Conservation (phyloP, 202 grass and related monocot species). For the Hordeum pubiflorum region DNA sequence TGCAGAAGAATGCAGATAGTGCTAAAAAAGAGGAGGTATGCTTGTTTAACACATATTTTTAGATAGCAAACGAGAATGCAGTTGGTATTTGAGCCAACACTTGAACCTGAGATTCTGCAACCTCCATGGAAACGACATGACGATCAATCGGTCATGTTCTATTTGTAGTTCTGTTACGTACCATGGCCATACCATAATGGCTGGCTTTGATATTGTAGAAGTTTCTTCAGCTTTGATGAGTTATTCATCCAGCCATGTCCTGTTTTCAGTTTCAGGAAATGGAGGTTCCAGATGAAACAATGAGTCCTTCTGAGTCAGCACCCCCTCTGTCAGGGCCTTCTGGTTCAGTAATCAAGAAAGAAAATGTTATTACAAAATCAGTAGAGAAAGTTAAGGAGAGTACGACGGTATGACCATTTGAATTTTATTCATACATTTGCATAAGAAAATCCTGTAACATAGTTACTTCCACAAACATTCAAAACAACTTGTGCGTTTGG, state of each 20-base stretch:
- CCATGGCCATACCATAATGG: background rate
- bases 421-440: constrained; percentile 1
- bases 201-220: background rate
- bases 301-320: constrained; percentile 7
- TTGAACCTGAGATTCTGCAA: constrained; percentile 9
- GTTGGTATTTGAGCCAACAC: background rate
- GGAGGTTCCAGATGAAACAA: constrained; percentile 34
- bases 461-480: background rate
- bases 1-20: constrained; percentile 72
- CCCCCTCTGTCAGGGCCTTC: constrained; percentile 27
- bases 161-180: constrained; percentile 11
- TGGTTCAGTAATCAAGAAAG: constrained; percentile 41
- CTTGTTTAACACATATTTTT: constrained; percentile 18
- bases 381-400: constrained; percentile 91
- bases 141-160: constrained; percentile 9
- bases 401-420: constrained; percentile 55
- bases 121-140: constrained; percentile 2
- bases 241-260: constrained; percentile 3
- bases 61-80: background rate
- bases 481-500: background rate
- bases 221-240: constrained; percentile 3
- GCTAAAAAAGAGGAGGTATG: constrained; percentile 61
- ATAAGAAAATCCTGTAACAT: background rate
- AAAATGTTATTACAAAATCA: constrained; percentile 83
- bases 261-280: constrained; percentile 43